Evolutionary conservation across 139 green algal species (phyloP).

Genomic region (Chlorella vulgaris): DNA sequence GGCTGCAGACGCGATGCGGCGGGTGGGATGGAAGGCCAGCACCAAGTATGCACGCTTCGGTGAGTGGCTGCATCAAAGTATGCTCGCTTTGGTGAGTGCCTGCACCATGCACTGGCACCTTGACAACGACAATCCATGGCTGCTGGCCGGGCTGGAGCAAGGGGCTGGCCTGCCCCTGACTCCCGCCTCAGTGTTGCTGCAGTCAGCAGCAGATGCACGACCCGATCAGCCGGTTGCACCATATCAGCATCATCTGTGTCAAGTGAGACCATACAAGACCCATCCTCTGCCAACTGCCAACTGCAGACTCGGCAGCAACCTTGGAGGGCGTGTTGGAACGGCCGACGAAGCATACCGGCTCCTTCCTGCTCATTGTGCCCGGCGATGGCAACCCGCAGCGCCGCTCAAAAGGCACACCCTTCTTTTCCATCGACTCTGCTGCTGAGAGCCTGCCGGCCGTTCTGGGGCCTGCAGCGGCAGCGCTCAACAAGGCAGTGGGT

Average conservation of each 20-base stretch:
- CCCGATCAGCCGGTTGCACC: no score
- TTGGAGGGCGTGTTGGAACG: neutral
- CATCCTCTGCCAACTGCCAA: no score
- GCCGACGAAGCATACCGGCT: neutral
- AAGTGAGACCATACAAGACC: neutral
- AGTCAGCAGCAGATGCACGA: no score
- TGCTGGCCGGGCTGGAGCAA: no score
- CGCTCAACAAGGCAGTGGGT: constrained; percentile 27
- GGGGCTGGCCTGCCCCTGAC: no score
- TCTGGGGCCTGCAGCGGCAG: constrained; percentile 3
- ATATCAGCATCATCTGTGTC: no score
- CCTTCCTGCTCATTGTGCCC: constrained; percentile 28
- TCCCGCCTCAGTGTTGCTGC: no score
- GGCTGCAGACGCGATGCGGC: constrained; percentile 6
- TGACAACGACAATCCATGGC: no score
- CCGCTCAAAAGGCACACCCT: neutral
- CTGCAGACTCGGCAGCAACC: neutral
- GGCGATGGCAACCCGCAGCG: constrained; percentile 8
- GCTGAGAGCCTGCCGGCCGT: neutral
- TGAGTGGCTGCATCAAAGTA: neutral
- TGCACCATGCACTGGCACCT: neutral
- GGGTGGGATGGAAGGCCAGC: constrained; percentile 17
- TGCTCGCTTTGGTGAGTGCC: neutral
- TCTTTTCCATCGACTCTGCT: constrained; percentile 10
- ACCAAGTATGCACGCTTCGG: constrained; percentile 28